Evolutionary conservation across 2,329 filamentous ascomycete species (phyloP).

Genomic region (Aspergillus sp.): DNA sequence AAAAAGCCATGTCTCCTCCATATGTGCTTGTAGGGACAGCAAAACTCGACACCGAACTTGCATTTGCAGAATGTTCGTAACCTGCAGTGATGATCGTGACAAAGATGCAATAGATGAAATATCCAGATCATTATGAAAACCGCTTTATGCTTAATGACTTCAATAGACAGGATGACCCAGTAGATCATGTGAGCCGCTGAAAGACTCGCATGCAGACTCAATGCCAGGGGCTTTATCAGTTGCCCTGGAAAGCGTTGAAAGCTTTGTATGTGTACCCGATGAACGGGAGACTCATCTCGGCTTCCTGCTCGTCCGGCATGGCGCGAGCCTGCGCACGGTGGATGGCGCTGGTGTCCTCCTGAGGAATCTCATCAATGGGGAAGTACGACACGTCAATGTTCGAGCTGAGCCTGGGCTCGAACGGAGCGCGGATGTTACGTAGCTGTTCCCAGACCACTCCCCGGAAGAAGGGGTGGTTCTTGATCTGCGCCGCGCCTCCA

Average conservation of each 20-base stretch:
- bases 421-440: constrained; percentile 85
- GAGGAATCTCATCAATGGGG: constrained; percentile 95
- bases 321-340: constrained; percentile 75
- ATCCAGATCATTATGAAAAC: constrained; percentile 17
- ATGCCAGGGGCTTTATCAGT: constrained; percentile 16
- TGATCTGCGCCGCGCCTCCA: constrained; percentile 82
- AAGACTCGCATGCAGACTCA: constrained; percentile 18
- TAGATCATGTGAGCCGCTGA: too few relatives aligned
- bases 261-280: constrained; percentile 98
- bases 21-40: too few relatives aligned
- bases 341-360: constrained; percentile 83
- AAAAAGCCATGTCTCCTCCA: too few relatives aligned
- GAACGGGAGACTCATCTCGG: constrained; percentile 92
- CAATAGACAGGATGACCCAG: constrained; percentile 17
- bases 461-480: constrained; percentile 89
- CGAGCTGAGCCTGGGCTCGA: constrained; percentile 85
- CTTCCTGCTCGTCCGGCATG: constrained; percentile 65
- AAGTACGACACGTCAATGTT: constrained; percentile 98
- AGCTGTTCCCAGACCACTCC: constrained; percentile 92
- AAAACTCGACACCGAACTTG: not conserved
- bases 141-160: constrained; percentile 29
- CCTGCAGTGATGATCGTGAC: constrained; percentile 14
- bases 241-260: constrained; percentile 59
- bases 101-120: constrained; percentile 6
- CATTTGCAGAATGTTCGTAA: not conserved